phyloP scores from a whole-genome alignment of 495 filamentous ascomycete genomes.

The Rhizodiscina lignyota region DNA sequence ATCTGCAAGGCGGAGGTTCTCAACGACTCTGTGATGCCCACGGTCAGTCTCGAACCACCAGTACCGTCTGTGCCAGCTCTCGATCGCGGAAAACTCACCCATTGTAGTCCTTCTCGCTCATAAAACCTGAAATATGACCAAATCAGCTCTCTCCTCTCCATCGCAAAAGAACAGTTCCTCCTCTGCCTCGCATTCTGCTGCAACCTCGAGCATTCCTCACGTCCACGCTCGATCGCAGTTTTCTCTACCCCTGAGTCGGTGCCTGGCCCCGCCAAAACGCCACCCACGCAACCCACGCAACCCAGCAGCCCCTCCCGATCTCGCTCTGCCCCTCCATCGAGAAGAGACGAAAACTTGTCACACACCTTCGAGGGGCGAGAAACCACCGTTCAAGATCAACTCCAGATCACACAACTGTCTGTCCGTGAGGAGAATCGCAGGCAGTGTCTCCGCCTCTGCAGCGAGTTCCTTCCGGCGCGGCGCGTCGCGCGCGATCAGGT shows the following conservation, averaged over 20 bases:
- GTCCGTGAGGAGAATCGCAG: constrained; percentile 73
- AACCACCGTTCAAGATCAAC: constrained; percentile 88
- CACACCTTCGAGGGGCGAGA: constrained; percentile 90
- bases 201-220: no score
- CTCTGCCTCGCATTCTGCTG: no score
- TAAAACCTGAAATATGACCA: constrained; percentile 50
- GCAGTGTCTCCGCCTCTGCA: constrained; percentile 71
- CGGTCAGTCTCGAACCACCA: no score
- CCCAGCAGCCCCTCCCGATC: not conserved
- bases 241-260: no score
- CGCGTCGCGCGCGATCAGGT: constrained; percentile 81
- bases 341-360: constrained; percentile 9
- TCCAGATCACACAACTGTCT: constrained; percentile 95
- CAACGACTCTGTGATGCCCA: constrained; percentile 55
- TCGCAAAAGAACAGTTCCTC: no score
- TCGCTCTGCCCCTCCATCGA: not conserved
- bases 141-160: constrained; percentile 20
- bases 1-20: constrained; percentile 66
- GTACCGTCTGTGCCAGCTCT: no score
- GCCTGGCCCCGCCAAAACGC: no score
- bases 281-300: constrained; percentile 7
- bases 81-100: constrained; percentile 37
- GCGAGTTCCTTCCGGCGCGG: constrained; percentile 58
- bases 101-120: constrained; percentile 93
- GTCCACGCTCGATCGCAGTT: no score